These are phyloP conservation scores for Artemisia annua DNA, from an alignment of 129 eudicot species.

Conservation along the genomic window DNA sequence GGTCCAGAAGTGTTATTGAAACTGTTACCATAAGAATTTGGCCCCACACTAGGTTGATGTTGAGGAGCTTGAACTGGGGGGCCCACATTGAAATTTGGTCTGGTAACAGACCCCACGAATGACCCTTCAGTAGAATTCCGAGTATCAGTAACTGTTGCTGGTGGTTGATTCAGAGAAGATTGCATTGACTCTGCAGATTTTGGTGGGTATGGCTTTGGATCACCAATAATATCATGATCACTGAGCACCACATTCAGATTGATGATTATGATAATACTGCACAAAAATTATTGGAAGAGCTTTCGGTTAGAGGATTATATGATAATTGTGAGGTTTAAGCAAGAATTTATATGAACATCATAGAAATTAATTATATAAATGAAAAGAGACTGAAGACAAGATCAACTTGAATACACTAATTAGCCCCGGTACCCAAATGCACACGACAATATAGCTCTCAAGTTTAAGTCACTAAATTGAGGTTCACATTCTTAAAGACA, in stretches of 20 bases:
- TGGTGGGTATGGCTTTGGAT: conserved; percentile 48
- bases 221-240: conserved; percentile 64
- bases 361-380: not conserved
- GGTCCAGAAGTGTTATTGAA: conserved; percentile 28
- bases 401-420: too few species aligned
- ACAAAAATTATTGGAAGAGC: conserved; percentile 12
- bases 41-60: conserved; percentile 26
- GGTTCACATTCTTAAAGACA: too few species aligned
- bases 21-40: conserved; percentile 45
- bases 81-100: conserved; percentile 37
- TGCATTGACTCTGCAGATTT: conserved; percentile 39
- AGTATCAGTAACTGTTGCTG: conserved; percentile 17
- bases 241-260: conserved; percentile 49
- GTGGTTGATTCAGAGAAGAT: conserved; percentile 44
- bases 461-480: too few species aligned
- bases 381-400: not conserved
- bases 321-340: not conserved
- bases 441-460: too few species aligned
- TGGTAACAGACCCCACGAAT: conserved; percentile 25
- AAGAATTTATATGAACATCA: conserved; percentile 2
- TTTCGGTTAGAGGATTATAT: conserved; percentile 4
- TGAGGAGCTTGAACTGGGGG: conserved; percentile 36
- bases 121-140: conserved; percentile 30
- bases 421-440: too few species aligned
- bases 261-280: conserved; percentile 72